Base-by-base conservation (phyloP, 1,139 yeast species). In the Candida albicans region DNA sequence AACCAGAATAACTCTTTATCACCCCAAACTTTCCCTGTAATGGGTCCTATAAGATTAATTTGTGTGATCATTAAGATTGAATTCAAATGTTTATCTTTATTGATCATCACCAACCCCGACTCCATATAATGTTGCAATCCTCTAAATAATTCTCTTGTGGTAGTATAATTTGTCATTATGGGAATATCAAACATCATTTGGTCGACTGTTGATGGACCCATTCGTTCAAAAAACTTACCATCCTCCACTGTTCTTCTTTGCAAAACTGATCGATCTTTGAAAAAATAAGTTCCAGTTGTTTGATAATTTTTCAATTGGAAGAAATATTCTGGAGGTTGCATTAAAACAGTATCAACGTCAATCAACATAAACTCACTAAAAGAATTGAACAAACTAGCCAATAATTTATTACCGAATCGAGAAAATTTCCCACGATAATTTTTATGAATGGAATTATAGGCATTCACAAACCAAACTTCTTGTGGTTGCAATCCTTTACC, bases 1-100 rank as follows among this genome's bases (percentile, higher is more conserved):
- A 67, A 43, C 68, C 70, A 67, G 41, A 65, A 65, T 10, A 66
- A 48, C 46, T 67, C 73, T 44, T 67, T 67, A 48, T 66, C 73
- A 8, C 70, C 70, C 47, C 62, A 63, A 12, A 58, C 56, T 46
- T 68, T 55, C 5, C 47, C 42, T 8, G 52, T 49, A 1, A 60
- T 63, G 1, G 69, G 62, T 14, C 48, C 42, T 33, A 56, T 55
- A 45, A 67, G 60, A 41, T 62, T 60, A 39, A 67, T 50, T 50
- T 65, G 67, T 13, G 61, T 45, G 59, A 64, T 57, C 53, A 66
- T 55, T 28, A 67, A 45, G 5, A 65, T 48, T 2, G 68, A 55
- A 37, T 52, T 55, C 42, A 64, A 67, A 52, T 67, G 73, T 13
- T 55, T 39, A 37, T 55, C 52, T 43, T 68, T 48, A 45, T 67